These are phyloP conservation scores for Flueggea neowawraea DNA, from an alignment of 441 rosid genomes.

Conservation along the genomic window DNA sequence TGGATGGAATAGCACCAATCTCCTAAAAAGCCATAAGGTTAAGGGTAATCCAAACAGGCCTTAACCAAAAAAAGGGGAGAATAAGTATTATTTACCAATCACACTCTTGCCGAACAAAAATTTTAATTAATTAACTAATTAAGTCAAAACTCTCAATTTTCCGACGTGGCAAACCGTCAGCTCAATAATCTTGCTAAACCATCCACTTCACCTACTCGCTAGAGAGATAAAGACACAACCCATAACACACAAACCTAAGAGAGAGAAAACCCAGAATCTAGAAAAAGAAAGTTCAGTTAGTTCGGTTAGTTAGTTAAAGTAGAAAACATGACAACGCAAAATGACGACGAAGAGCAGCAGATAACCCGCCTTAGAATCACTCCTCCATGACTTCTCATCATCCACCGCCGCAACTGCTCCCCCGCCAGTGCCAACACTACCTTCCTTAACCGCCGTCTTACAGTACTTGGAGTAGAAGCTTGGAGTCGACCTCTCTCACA, in stretches of 20 bases:
- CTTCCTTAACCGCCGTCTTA: conserved; percentile 23
- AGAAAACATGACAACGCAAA: background rate
- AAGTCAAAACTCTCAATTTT: too few relatives aligned
- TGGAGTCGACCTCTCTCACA: too few relatives aligned
- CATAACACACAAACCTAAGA: background rate
- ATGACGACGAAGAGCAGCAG: conserved; percentile 6
- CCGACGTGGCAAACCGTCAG: background rate
- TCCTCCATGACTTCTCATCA: conserved; percentile 1
- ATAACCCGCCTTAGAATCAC: conserved; percentile 8
- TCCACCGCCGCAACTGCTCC: background rate
- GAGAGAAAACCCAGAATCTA: conserved; percentile 4
- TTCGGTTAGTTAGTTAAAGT: background rate
- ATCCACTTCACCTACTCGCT: background rate
- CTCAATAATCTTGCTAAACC: background rate
- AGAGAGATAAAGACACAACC: conserved; percentile 6
- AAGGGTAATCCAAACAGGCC: too few relatives aligned
- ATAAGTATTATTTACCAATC: too few relatives aligned
- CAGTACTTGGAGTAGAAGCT: conserved; percentile 21
- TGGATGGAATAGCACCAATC: too few relatives aligned
- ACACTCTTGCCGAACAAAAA: too few relatives aligned
- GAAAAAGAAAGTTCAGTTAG: background rate
- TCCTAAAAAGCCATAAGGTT: too few relatives aligned
- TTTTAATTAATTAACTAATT: too few relatives aligned
- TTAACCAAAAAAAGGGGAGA: too few relatives aligned
- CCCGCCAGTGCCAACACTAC: background rate